phyloP scores from a whole-genome alignment of 106 monocot species.

The Gastrodia elata region DNA sequence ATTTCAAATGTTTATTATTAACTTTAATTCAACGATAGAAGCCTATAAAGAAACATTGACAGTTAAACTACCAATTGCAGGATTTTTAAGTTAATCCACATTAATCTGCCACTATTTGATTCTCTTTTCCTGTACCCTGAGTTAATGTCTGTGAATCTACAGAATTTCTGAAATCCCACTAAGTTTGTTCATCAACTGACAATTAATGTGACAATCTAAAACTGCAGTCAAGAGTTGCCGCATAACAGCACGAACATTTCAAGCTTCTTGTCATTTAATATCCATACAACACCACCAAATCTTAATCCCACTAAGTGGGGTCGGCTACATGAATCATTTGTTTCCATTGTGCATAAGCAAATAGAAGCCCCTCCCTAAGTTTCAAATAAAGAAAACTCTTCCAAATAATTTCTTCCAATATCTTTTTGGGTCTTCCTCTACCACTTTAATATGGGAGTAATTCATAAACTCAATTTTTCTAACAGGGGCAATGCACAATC shows the following conservation, averaged over 20 bases:
- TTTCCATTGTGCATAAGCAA: too few species aligned
- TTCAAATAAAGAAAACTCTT: too few species aligned
- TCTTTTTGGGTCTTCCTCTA: too few species aligned
- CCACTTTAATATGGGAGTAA: too few species aligned
- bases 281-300: too few species aligned
- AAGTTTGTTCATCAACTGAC: neutral
- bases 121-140: neutral
- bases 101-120: neutral
- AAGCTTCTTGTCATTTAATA: neutral
- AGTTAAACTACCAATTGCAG: neutral
- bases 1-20: neutral
- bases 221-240: neutral
- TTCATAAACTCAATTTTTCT: too few species aligned
- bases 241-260: neutral
- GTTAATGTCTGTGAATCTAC: neutral
- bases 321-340: too few species aligned
- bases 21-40: neutral
- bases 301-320: too few species aligned
- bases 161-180: neutral
- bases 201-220: neutral
- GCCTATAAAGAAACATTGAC: neutral
- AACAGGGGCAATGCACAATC: too few species aligned
- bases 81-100: neutral
- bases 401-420: too few species aligned
- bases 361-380: too few species aligned